A percentile compares a stretch with the other conserved stretches of the same genome.
phyloP scores from a whole-genome alignment of 805 yeast genomes.

The Pichia membranifaciens region DNA sequence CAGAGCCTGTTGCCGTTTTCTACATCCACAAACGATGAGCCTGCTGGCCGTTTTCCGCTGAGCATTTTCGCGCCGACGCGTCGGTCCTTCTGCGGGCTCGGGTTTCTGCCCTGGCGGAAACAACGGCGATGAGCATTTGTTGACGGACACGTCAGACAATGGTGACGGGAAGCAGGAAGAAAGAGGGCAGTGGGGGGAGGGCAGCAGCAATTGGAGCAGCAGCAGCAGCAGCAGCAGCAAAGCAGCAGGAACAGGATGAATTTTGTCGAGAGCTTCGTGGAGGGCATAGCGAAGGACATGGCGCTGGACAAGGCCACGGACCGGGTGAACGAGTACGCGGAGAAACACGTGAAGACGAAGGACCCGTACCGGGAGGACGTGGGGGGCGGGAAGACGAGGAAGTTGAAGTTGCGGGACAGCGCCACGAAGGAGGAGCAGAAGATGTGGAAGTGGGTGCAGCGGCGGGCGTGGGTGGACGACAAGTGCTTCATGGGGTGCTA shows the following conservation, averaged over 20 bases:
- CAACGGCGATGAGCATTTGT: too few species aligned
- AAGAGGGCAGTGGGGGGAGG: not conserved
- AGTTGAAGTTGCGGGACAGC: conserved; percentile 55
- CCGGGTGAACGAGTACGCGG: conserved; percentile 60
- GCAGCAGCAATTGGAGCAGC: too few species aligned
- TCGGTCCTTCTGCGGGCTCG: too few species aligned
- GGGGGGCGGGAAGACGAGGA: conserved; percentile 22
- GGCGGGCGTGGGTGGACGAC: conserved; percentile 84
- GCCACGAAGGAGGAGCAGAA: conserved; percentile 55
- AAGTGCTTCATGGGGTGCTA: conserved; percentile 75
- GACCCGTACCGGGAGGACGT: conserved; percentile 63
- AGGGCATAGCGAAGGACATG: conserved; percentile 13
- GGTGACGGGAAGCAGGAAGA: not conserved
- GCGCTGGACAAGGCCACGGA: conserved; percentile 35
- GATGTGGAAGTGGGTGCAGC: conserved; percentile 68
- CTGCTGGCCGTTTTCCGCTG: too few species aligned
- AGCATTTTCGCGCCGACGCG: too few species aligned
- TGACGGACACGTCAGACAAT: too few species aligned
- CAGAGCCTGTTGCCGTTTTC: too few species aligned
- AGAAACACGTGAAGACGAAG: conserved; percentile 53
- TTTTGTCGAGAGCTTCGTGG: conserved; percentile 4
- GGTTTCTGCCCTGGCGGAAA: too few species aligned
- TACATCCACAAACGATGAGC: too few species aligned
- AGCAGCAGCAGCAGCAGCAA: too few species aligned
- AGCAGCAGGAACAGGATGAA: too few species aligned